These are phyloP conservation scores for Phyllosticta capitalensis DNA, from an alignment of 2,329 filamentous ascomycete genomes.

Conservation along the genomic window DNA sequence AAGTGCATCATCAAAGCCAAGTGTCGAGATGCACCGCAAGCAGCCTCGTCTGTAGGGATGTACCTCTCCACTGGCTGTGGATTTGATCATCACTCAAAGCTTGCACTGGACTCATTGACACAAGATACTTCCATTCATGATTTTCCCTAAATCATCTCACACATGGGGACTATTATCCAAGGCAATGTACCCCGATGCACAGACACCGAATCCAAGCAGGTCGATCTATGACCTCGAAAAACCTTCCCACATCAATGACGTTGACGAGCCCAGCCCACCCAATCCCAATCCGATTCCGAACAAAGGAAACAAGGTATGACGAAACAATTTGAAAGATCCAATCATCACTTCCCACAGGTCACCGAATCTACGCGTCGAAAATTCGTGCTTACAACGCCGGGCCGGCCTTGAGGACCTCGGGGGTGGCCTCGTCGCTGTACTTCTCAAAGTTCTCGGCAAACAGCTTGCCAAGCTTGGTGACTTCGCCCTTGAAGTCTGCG, in stretches of 20 bases:
- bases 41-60: no score
- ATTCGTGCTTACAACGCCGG: constrained; percentile 19
- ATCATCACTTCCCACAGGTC: background rate
- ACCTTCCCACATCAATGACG: background rate
- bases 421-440: constrained; percentile 67
- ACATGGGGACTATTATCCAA: background rate
- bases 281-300: background rate
- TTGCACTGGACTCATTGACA: background rate
- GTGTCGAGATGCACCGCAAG: no score
- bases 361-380: background rate
- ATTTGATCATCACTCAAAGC: no score
- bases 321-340: background rate
- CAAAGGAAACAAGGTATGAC: background rate
- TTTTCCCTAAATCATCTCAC: background rate
- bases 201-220: background rate
- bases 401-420: constrained; percentile 37
- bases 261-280: background rate
- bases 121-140: background rate
- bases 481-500: constrained; percentile 76
- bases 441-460: constrained; percentile 98
- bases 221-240: background rate
- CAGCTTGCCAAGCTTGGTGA: constrained; percentile 77
- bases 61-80: no score
- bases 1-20: no score
- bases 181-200: background rate